phyloP scores from a whole-genome alignment of 306 rosid genomes.

The Prunus davidiana region DNA sequence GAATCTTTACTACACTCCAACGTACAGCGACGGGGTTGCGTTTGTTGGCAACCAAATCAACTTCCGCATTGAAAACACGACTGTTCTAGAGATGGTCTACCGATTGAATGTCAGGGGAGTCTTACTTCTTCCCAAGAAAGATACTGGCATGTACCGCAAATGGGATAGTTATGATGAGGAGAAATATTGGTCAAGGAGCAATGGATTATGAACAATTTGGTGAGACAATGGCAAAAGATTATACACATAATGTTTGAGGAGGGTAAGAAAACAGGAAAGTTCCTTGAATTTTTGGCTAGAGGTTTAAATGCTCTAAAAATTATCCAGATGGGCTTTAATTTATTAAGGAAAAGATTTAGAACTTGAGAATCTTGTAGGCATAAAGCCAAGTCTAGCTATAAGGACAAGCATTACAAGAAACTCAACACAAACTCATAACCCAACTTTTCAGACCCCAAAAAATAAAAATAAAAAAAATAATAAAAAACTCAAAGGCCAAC shows the following conservation, averaged over 20 bases:
- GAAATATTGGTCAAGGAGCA: constrained; percentile 28
- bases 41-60: too few relatives aligned
- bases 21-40: too few relatives aligned
- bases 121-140: neutral
- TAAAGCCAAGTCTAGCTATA: neutral
- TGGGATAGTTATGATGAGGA: neutral
- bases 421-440: neutral
- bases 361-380: neutral
- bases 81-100: constrained; percentile 24
- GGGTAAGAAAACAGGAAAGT: neutral
- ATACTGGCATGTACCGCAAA: constrained; percentile 33
- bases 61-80: neutral
- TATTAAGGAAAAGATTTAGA: neutral
- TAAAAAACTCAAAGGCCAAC: too few relatives aligned
- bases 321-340: too few relatives aligned
- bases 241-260: constrained; percentile 11
- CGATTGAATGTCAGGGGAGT: constrained; percentile 30
- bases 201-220: constrained; percentile 33
- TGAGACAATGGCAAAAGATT: constrained; percentile 24
- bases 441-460: neutral
- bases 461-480: too few relatives aligned
- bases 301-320: too few relatives aligned
- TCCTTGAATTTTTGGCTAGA: too few relatives aligned
- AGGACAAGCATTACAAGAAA: neutral
- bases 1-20: constrained; percentile 37